These are phyloP conservation scores for Trapa bicornis DNA, from an alignment of 345 rosid species.

Conservation along the genomic window DNA sequence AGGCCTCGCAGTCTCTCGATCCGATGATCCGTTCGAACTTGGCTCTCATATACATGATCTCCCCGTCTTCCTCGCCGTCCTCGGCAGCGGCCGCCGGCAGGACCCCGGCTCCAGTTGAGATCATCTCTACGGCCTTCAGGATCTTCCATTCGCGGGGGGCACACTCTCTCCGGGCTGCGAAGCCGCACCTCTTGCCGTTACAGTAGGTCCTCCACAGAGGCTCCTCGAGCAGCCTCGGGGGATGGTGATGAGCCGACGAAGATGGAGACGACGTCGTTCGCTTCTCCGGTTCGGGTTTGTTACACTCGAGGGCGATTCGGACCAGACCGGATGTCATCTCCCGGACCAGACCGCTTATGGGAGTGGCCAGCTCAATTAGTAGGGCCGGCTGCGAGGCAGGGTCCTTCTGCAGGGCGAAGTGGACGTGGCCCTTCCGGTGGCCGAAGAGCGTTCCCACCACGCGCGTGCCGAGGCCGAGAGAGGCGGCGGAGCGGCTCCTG, in stretches of 20 bases:
- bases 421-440: constrained; percentile 78
- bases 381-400: constrained; percentile 73
- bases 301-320: constrained; percentile 87
- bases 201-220: constrained; percentile 88
- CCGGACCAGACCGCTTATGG: constrained; percentile 68
- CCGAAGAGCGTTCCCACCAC: constrained; percentile 94
- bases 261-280: neutral
- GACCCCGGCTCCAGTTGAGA: constrained; percentile 98
- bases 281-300: constrained; percentile 20
- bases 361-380: constrained; percentile 79
- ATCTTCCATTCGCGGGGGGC: constrained; percentile 62
- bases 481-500: constrained; percentile 29
- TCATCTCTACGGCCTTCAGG: constrained; percentile 78
- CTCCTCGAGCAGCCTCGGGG: constrained; percentile 62
- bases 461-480: constrained; percentile 35
- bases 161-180: constrained; percentile 67
- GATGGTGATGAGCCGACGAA: too few relatives aligned
- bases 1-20: constrained; percentile 95
- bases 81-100: constrained; percentile 25
- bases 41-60: constrained; percentile 80
- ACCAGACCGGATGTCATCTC: constrained; percentile 92
- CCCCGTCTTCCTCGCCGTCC: constrained; percentile 19
- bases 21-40: constrained; percentile 91
- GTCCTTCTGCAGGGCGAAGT: constrained; percentile 80
- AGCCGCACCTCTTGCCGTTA: constrained; percentile 86